Percentiles rank a stretch among this genome's conserved stretches.
Conservation (phyloP, 768 basidiomycete genomes). For the Psilocybe azurescens region DNA sequence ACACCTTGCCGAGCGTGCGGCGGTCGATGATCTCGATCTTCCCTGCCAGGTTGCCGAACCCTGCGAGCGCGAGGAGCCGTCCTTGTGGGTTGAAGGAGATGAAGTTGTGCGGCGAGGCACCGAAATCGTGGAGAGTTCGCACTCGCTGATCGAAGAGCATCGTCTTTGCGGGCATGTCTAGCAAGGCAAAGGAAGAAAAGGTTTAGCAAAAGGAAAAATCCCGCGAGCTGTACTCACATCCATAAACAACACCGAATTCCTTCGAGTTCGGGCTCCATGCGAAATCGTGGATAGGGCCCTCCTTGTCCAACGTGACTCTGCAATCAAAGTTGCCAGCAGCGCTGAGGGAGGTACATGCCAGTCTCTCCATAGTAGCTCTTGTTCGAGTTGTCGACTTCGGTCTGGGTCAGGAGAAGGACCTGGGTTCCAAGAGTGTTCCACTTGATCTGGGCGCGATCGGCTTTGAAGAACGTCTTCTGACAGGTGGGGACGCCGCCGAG, state of each 20-base stretch:
- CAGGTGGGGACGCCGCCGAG: slow-evolving; percentile 70
- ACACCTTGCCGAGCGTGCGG: slow-evolving; percentile 76
- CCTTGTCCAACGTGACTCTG: slow-evolving; percentile 88
- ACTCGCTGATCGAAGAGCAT: slow-evolving; percentile 93
- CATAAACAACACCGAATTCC: slow-evolving; percentile 96
- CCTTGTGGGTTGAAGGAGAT: slow-evolving; percentile 95
- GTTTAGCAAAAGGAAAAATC: slow-evolving; percentile 8
- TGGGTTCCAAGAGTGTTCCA: slow-evolving; percentile 97
- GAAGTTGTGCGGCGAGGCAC: slow-evolving; percentile 88
- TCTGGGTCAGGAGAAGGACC: slow-evolving; percentile 89
- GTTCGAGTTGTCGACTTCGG: slow-evolving; percentile 96
- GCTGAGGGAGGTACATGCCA: slow-evolving; percentile 89
- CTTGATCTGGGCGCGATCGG: slow-evolving; percentile 90
- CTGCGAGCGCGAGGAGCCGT: slow-evolving; percentile 85
- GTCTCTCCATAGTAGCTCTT: slow-evolving; percentile 99
- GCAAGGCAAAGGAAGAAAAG: not conserved
- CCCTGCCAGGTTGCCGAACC: slow-evolving; percentile 96
- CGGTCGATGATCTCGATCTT: slow-evolving; percentile 94
- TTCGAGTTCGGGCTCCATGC: slow-evolving; percentile 96
- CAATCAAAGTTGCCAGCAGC: slow-evolving; percentile 95
- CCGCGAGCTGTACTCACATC: slow-evolving; percentile 66
- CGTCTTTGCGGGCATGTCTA: slow-evolving; percentile 95
- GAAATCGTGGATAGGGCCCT: slow-evolving; percentile 97
- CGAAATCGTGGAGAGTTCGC: slow-evolving; percentile 88
- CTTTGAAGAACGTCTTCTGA: slow-evolving; percentile 95